Evolutionary conservation across 2,329 filamentous ascomycete genomes (phyloP).

Genomic region (Botrytis squamosa): DNA sequence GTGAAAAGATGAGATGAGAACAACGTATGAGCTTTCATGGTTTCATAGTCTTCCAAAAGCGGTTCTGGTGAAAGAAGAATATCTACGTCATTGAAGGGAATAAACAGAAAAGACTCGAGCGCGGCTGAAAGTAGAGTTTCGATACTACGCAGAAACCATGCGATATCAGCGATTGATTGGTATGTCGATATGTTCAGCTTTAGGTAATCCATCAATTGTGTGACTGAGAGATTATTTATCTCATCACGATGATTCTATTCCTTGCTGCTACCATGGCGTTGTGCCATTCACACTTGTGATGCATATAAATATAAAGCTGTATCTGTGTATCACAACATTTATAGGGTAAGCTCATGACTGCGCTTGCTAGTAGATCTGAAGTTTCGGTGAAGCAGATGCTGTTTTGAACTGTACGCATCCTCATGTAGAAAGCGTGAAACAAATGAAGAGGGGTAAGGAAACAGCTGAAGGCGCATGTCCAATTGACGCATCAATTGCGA

Average conservation of each 20-base stretch:
- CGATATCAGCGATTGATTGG: not conserved
- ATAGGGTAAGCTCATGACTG: not conserved
- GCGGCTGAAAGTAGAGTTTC: not conserved
- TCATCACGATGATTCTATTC: not conserved
- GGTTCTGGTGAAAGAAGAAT: not conserved
- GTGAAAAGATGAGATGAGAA: not conserved
- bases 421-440: not conserved
- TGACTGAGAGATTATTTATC: not conserved
- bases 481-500: not conserved
- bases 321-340: not conserved
- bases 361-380: not conserved
- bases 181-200: not conserved
- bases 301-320: not conserved
- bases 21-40: too few relatives aligned
- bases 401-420: not conserved
- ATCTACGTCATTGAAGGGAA: not conserved
- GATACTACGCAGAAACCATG: not conserved
- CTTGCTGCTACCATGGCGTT: not conserved
- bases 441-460: not conserved
- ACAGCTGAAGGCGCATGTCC: not conserved
- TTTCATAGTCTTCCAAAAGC: not conserved
- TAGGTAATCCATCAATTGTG: not conserved
- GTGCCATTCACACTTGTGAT: not conserved
- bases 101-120: not conserved
- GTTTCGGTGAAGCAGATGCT: not conserved